Evolutionary conservation across 2,329 filamentous ascomycete genomes (phyloP), one percentile per base, ranked within the genome.

Genomic region (Aspergillus bombycis): DNA sequence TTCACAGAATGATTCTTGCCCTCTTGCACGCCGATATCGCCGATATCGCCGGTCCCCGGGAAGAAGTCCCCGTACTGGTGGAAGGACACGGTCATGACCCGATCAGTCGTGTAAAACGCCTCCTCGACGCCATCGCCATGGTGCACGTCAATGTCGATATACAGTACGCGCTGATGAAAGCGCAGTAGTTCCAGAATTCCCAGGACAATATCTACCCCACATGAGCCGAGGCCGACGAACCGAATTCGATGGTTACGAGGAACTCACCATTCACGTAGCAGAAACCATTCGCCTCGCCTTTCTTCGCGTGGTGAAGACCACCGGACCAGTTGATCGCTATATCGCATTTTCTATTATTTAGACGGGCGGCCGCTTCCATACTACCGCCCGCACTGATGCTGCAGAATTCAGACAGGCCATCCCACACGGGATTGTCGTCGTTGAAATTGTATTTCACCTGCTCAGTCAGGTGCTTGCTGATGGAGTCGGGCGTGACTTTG

Each of bases 401-500:
- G 70, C 88, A 90, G 75, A 90, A 91, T 72, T 91, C 88, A 66
- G 90, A 91, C n/a, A 91, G 80, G 16, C 88, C 88, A 68, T 91
- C 88, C 65, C 91, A 91, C 0, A 91, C 88, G 1, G 88, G 88
- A 69, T 83, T 85, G 67, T 85, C 83, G 61, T 85, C 88, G 59
- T 88, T 88, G 61, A 90, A 88, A 66, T 90, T 90, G 79, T 89
- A 91, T 69, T 84, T 88, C 86, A 92, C 90, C 77, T 98, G 94
- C 77, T 99, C 95, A 71, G 94, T 91, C 71, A 90, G 86, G 75
- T 93, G 98, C 68, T 87, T 88, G 71, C 99, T 95, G 92, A 98
- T 98, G 77, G 98, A 99, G 81, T 99, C 95, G 1, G 95, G 96
- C 0, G 95, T 98, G 60, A 99, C 95, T 72, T 96, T 96, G 66